Conservation (phyloP, 2,329 filamentous ascomycete genomes). For the Aspergillus terreus region DNA sequence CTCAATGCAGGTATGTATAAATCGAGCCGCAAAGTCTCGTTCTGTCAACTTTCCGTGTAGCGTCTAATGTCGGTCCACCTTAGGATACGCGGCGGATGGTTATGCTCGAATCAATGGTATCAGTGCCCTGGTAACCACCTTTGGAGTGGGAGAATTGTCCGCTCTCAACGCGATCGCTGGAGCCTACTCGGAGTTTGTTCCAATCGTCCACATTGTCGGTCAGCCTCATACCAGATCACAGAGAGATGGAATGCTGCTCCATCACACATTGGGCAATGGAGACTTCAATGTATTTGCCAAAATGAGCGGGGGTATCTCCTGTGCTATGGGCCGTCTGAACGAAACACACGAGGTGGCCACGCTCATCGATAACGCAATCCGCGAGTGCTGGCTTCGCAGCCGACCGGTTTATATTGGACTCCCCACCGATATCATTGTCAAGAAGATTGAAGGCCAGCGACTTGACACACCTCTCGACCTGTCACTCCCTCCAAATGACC, state of each 20-base stretch:
- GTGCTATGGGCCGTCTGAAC: conserved; percentile 66
- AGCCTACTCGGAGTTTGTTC: conserved; percentile 70
- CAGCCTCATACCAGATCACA: conserved; percentile 49
- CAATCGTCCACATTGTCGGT: conserved; percentile 61
- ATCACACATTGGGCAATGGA: conserved; percentile 71
- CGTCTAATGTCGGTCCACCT: not conserved
- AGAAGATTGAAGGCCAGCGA: conserved; percentile 70
- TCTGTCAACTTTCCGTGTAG: not conserved
- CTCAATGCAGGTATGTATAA: conserved; percentile 51
- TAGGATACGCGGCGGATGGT: conserved; percentile 73
- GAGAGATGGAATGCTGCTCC: conserved; percentile 46
- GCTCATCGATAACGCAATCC: conserved; percentile 74
- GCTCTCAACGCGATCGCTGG: conserved; percentile 71
- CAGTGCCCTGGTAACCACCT: conserved; percentile 67
- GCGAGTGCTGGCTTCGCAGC: conserved; percentile 68
- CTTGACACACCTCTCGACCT: conserved; percentile 70
- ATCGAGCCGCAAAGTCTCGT: not conserved
- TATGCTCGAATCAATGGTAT: conserved; percentile 72
- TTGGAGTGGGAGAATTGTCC: conserved; percentile 66
- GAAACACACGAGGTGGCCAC: conserved; percentile 65
- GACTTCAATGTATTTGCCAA: conserved; percentile 79
- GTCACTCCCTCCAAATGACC: conserved; percentile 60
- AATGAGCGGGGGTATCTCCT: conserved; percentile 71
- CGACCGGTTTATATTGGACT: conserved; percentile 81
- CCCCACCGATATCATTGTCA: conserved; percentile 74